A percentile compares a stretch with the other conserved stretches of the same genome.
phyloP scores from a whole-genome alignment of 345 rosid genomes.

The Capsella bursapastoris region DNA sequence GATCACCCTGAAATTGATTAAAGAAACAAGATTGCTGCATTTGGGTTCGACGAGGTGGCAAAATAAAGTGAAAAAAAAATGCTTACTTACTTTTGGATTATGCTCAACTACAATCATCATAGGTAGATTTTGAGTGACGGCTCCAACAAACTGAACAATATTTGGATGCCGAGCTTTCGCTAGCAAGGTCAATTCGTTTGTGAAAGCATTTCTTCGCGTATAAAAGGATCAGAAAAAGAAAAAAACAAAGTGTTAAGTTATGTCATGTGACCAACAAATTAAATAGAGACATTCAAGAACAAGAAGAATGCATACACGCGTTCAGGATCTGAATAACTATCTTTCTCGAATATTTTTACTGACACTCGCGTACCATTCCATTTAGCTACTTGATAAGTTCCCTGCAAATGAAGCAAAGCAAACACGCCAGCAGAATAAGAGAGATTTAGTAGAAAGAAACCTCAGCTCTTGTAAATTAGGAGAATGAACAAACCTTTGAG shows the following conservation, averaged over 20 bases:
- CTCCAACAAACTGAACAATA: slow-evolving; percentile 97
- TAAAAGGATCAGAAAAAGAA: slow-evolving; percentile 15
- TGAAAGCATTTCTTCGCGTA: slow-evolving; percentile 76
- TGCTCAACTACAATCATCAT: slow-evolving; percentile 95
- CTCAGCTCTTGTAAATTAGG: not conserved
- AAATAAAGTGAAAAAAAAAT: slow-evolving; percentile 12
- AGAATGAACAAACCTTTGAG: slow-evolving; percentile 59
- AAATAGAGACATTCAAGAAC: slow-evolving; percentile 1
- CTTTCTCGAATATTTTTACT: slow-evolving; percentile 87
- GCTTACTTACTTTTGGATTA: slow-evolving; percentile 72
- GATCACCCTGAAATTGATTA: slow-evolving; percentile 72
- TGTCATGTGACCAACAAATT: not conserved
- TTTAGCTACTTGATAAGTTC: slow-evolving; percentile 93
- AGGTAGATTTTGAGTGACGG: slow-evolving; percentile 94
- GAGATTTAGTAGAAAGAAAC: not conserved
- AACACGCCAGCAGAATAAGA: not conserved
- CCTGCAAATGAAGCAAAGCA: slow-evolving; percentile 51
- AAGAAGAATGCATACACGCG: slow-evolving; percentile 57
- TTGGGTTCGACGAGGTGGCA: not conserved
- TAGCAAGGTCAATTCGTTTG: slow-evolving; percentile 75
- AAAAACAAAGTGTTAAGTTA: slow-evolving; percentile 9
- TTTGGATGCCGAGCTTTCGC: slow-evolving; percentile 97
- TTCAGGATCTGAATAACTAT: slow-evolving; percentile 69
- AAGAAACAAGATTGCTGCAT: slow-evolving; percentile 10
- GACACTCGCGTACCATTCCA: slow-evolving; percentile 98